Percentiles rank a stretch among this genome's conserved stretches.
These are phyloP conservation scores for Punica granatum DNA, from an alignment of 345 rosid genomes.

Conservation along the genomic window DNA sequence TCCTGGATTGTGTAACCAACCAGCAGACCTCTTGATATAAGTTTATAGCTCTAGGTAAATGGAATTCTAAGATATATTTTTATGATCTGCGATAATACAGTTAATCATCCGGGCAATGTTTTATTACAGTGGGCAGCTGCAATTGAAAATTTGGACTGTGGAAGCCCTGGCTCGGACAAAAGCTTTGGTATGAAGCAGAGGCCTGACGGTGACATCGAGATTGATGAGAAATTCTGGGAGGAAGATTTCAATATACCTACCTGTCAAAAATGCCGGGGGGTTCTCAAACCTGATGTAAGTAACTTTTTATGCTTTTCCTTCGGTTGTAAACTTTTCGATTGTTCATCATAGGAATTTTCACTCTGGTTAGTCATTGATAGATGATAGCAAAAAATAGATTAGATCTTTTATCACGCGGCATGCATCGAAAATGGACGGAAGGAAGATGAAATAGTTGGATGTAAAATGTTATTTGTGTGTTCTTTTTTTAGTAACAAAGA, in stretches of 20 bases:
- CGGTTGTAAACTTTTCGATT: neutral
- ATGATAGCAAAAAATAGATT: neutral
- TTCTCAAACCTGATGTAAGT: slow-evolving; percentile 85
- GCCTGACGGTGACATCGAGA: slow-evolving; percentile 95
- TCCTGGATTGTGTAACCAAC: neutral
- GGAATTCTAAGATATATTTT: neutral
- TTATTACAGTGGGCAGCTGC: slow-evolving; percentile 83
- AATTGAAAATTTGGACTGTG: slow-evolving; percentile 70
- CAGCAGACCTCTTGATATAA: neutral
- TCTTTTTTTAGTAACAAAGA: neutral
- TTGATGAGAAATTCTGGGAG: slow-evolving; percentile 94
- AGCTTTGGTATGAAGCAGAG: slow-evolving; percentile 97
- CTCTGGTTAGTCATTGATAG: too few relatives aligned
- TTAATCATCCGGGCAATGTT: neutral
- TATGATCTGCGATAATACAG: neutral
- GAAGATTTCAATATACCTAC: slow-evolving; percentile 74
- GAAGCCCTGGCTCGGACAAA: slow-evolving; percentile 72
- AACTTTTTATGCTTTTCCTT: neutral
- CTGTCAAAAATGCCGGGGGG: slow-evolving; percentile 70
- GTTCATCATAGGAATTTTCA: neutral
- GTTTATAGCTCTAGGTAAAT: neutral
- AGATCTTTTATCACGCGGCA: neutral
- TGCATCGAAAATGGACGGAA: neutral
- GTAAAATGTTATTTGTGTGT: neutral
- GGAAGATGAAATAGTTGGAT: neutral